Conservation (phyloP, 371 early-diverging fungal genomes). For the Actinomortierella wolfii region DNA sequence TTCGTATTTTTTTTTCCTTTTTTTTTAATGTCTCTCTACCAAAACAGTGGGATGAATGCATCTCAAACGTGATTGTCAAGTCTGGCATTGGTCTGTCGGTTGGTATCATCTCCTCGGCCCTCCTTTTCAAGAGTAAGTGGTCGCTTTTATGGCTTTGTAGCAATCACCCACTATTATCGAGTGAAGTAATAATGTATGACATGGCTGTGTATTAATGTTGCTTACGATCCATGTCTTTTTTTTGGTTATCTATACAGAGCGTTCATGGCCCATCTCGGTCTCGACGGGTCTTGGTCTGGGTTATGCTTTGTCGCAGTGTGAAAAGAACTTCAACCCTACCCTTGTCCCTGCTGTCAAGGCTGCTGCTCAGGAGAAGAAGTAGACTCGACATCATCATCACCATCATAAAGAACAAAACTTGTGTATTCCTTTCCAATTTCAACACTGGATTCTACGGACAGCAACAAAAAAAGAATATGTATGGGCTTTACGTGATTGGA, state of each 20-base stretch:
- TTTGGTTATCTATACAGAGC: slow-evolving; percentile 53
- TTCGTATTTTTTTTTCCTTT: not conserved
- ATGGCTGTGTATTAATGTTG: not conserved
- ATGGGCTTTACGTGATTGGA: too few species aligned
- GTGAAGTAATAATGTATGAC: slow-evolving; percentile 1
- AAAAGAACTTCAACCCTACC: slow-evolving; percentile 54
- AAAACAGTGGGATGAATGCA: slow-evolving; percentile 83
- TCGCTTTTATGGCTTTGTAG: not conserved
- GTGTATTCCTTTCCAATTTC: too few species aligned
- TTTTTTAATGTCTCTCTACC: not conserved
- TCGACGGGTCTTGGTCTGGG: slow-evolving; percentile 89
- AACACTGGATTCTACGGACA: too few species aligned
- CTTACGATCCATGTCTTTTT: not conserved
- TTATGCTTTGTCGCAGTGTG: slow-evolving; percentile 86
- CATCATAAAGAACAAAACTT: too few species aligned
- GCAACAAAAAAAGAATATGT: too few species aligned
- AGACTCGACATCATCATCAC: too few species aligned
- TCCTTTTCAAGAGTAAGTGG: slow-evolving; percentile 86
- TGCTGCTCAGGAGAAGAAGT: too few species aligned
- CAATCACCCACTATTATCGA: not conserved
- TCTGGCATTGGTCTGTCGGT: slow-evolving; percentile 87
- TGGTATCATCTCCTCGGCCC: slow-evolving; percentile 86
- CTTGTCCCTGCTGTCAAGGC: slow-evolving; percentile 19
- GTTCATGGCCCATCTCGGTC: slow-evolving; percentile 89
- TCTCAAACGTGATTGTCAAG: slow-evolving; percentile 86